phyloP scores from a whole-genome alignment of 2,329 filamentous ascomycete genomes.

The Aspergillus ochraceus region DNA sequence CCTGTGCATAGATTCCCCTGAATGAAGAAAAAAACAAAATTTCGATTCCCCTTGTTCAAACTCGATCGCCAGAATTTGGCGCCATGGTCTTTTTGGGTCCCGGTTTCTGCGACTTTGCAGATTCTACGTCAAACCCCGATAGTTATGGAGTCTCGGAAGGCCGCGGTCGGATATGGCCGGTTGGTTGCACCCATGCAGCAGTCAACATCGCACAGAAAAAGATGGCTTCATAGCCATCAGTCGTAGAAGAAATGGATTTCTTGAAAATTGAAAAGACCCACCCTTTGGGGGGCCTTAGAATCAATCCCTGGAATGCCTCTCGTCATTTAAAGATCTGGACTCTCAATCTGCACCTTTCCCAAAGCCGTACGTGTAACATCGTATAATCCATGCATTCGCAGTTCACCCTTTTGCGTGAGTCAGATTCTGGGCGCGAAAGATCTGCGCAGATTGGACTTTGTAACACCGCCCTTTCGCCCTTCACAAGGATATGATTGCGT shows the following conservation, averaged over 20 bases:
- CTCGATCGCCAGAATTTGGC: not conserved
- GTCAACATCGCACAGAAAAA: not conserved
- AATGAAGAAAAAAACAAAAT: conserved; percentile 45
- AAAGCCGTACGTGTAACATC: not conserved
- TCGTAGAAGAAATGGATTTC: not conserved
- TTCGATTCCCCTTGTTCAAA: conserved; percentile 27
- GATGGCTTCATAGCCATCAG: not conserved
- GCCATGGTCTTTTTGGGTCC: not conserved
- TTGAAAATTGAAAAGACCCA: not conserved
- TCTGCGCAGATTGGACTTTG: not conserved
- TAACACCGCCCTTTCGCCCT: too few species aligned
- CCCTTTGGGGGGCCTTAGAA: not conserved
- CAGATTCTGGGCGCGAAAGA: not conserved
- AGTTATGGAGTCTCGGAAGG: not conserved
- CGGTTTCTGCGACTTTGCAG: not conserved
- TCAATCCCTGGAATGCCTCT: not conserved
- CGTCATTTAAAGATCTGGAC: too few species aligned
- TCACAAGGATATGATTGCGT: too few species aligned
- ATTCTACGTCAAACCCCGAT: not conserved
- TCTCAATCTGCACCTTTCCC: not conserved
- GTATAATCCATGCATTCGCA: not conserved
- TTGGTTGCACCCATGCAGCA: not conserved
- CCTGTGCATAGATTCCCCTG: conserved; percentile 47
- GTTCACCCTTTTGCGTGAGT: not conserved
- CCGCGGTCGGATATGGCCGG: not conserved